A percentile compares a stretch with the other conserved stretches of the same genome.
Conservation (phyloP, 495 filamentous ascomycete genomes). For the Parathielavia hyrcaniae region DNA sequence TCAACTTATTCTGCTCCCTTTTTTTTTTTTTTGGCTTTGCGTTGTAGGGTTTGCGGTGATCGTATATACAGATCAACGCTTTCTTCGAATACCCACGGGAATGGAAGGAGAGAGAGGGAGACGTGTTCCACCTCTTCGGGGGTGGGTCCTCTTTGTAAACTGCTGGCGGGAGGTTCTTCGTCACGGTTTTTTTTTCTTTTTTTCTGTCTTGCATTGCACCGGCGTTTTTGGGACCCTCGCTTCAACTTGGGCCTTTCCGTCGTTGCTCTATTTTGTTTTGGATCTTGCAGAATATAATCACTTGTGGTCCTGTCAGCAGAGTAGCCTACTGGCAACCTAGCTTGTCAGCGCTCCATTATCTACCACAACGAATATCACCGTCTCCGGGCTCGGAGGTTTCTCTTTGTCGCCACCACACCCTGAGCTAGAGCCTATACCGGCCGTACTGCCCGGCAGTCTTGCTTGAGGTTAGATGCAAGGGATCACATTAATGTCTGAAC, state of each 20-base stretch:
- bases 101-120: too few species aligned
- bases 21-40: background rate
- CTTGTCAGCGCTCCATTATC: background rate
- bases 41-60: background rate
- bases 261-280: background rate
- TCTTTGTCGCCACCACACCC: background rate
- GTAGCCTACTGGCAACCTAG: background rate
- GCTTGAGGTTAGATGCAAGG: too few species aligned
- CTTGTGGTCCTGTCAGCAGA: background rate
- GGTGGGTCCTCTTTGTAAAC: background rate
- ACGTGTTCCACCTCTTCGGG: background rate
- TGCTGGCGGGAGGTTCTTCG: background rate
- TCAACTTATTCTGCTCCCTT: background rate
- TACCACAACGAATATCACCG: background rate
- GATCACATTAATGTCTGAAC: too few species aligned
- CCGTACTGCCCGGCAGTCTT: too few species aligned
- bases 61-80: too few species aligned
- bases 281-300: background rate
- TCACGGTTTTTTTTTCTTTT: constrained; percentile 4
- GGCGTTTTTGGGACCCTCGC: constrained; percentile 10
- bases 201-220: constrained; percentile 20
- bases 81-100: too few species aligned
- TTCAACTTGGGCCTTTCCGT: background rate
- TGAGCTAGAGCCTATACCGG: too few species aligned
- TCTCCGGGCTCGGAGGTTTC: background rate